Conservation (phyloP, 2,329 filamentous ascomycete species). For the Venturia aucupariae region DNA sequence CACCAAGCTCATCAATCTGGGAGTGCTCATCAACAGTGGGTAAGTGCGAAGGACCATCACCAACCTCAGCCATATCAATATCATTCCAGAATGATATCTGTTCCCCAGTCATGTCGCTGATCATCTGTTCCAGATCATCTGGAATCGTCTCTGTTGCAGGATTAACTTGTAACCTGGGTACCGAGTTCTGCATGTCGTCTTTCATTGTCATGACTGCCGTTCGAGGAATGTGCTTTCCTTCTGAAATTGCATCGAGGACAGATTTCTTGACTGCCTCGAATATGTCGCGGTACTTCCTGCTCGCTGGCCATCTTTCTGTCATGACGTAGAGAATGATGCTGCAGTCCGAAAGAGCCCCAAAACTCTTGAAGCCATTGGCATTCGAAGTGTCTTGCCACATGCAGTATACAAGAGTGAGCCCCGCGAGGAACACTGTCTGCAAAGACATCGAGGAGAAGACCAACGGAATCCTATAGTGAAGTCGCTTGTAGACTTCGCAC, state of each 20-base stretch:
- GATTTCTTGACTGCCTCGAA: constrained; percentile 13
- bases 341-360: constrained; percentile 12
- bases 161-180: not conserved
- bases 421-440: not conserved
- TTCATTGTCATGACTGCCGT: constrained; percentile 3
- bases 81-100: not conserved
- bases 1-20: not conserved
- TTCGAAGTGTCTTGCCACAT: constrained; percentile 1
- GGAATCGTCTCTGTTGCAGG: not conserved
- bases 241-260: constrained; percentile 12
- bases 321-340: constrained; percentile 18
- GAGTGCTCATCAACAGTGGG: not conserved
- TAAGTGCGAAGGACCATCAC: not conserved
- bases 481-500: not conserved
- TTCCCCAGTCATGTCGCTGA: constrained; percentile 7
- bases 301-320: constrained; percentile 17
- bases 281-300: constrained; percentile 15
- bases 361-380: not conserved
- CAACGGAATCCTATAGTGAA: constrained; percentile 1
- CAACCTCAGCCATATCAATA: not conserved
- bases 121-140: constrained; percentile 7
- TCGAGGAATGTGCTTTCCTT: not conserved
- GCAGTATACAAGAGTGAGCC: constrained; percentile 9
- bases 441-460: not conserved
- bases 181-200: not conserved